phyloP scores from a whole-genome alignment of 768 basidiomycete species.

The Tubosaeta sp. region DNA sequence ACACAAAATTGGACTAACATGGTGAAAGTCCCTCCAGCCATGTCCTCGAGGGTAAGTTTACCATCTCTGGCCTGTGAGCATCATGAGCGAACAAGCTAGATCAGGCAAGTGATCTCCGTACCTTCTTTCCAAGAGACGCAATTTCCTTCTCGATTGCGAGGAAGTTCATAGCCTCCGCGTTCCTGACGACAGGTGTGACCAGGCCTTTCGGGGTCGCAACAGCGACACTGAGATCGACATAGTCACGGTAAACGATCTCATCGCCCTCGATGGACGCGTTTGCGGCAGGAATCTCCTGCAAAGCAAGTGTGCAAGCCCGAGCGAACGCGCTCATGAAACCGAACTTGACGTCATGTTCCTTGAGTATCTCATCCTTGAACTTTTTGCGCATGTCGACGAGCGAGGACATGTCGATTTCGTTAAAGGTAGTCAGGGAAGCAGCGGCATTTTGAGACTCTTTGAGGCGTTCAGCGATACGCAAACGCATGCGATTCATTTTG shows the following conservation, averaged over 20 bases:
- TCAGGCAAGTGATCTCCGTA: slow-evolving; percentile 17
- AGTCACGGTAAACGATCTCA: slow-evolving; percentile 89
- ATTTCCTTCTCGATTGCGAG: slow-evolving; percentile 94
- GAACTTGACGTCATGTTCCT: slow-evolving; percentile 92
- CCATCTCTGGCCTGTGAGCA: slow-evolving; percentile 70
- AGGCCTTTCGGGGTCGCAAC: slow-evolving; percentile 97
- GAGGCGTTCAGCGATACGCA: slow-evolving; percentile 93
- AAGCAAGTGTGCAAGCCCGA: slow-evolving; percentile 74
- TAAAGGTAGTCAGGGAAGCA: slow-evolving; percentile 96
- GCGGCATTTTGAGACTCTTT: slow-evolving; percentile 98
- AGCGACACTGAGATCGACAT: slow-evolving; percentile 90
- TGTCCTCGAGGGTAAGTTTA: slow-evolving; percentile 95
- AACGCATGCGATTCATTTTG: slow-evolving; percentile 99
- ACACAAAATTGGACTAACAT: slow-evolving; percentile 54
- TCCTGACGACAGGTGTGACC: slow-evolving; percentile 93
- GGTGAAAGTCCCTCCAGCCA: slow-evolving; percentile 98
- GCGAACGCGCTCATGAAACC: slow-evolving; percentile 99
- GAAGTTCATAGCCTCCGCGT: slow-evolving; percentile 82
- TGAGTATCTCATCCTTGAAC: slow-evolving; percentile 89
- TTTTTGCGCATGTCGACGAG: slow-evolving; percentile 89
- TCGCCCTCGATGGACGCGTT: slow-evolving; percentile 95
- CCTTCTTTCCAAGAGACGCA: slow-evolving; percentile 86
- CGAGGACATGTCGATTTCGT: slow-evolving; percentile 99
- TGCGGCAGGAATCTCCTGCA: slow-evolving; percentile 89
- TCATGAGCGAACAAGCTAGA: slow-evolving; percentile 6